Percentiles rank a stretch among this genome's conserved stretches.
Conservation (phyloP, 176 grass and related monocot species). For the Melocanna baccifera region DNA sequence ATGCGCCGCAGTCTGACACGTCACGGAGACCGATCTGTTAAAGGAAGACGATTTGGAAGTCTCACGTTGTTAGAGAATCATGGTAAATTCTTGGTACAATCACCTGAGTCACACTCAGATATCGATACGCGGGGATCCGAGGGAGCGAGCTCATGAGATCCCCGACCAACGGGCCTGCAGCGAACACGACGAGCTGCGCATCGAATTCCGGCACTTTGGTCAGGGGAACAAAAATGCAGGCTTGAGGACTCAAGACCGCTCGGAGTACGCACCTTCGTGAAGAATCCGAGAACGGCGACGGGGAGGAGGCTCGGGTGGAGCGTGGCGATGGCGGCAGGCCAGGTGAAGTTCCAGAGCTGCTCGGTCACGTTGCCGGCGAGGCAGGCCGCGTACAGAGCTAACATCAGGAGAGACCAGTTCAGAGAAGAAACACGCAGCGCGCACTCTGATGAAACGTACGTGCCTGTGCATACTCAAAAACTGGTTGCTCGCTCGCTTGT, state of each 20-base stretch:
- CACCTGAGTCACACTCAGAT: slow-evolving; percentile 49
- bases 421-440: not conserved
- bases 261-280: slow-evolving; percentile 47
- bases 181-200: slow-evolving; percentile 53
- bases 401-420: not conserved
- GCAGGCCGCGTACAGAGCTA: slow-evolving; percentile 53
- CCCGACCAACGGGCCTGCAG: slow-evolving; percentile 48
- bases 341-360: slow-evolving; percentile 74
- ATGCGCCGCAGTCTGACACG: slow-evolving; percentile 51
- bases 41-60: not conserved
- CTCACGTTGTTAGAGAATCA: not conserved
- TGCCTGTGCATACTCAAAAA: not conserved
- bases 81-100: not conserved
- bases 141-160: slow-evolving; percentile 52
- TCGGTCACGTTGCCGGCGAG: slow-evolving; percentile 53
- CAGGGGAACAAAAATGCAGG: not conserved
- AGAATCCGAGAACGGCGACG: slow-evolving; percentile 58
- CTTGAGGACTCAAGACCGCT: not conserved
- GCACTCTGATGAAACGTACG: too few relatives aligned
- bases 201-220: not conserved
- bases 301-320: slow-evolving; percentile 61
- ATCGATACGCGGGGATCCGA: slow-evolving; percentile 36
- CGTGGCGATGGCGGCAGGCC: slow-evolving; percentile 55
- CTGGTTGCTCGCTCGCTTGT: not conserved
- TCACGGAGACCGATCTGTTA: not conserved